These are phyloP conservation scores for Forsythia viridissima DNA, from an alignment of 257 asterid genomes.

Conservation along the genomic window DNA sequence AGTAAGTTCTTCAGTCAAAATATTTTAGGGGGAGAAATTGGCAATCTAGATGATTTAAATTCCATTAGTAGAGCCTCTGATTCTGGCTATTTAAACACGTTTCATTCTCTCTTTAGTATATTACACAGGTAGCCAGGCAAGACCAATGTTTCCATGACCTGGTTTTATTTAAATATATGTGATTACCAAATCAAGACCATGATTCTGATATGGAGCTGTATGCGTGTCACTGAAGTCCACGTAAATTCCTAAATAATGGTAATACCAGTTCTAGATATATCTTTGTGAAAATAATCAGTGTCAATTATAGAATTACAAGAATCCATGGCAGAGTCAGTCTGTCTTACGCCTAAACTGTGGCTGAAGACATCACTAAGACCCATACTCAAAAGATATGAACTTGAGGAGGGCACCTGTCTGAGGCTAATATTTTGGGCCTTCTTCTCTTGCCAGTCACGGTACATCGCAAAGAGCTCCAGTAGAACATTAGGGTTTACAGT, in stretches of 20 bases:
- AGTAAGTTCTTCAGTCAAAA: too few species aligned
- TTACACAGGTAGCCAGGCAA: neutral
- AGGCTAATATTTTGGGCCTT: conserved; percentile 55
- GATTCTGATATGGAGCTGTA: neutral
- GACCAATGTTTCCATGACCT: neutral
- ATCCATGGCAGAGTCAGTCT: neutral
- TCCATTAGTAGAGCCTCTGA: neutral
- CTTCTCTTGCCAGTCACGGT: conserved; percentile 86
- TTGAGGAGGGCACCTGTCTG: conserved; percentile 62
- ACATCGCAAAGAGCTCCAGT: conserved; percentile 81
- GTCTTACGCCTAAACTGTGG: neutral
- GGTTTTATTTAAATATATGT: neutral
- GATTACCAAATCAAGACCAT: neutral
- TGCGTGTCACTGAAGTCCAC: neutral
- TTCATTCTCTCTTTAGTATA: conserved; percentile 13
- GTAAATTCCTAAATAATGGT: neutral
- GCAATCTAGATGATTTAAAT: neutral
- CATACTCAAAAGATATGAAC: neutral
- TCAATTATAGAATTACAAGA: conserved; percentile 2
- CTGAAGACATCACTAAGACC: neutral
- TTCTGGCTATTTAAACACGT: neutral
- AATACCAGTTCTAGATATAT: conserved; percentile 3
- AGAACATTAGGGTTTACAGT: conserved; percentile 77
- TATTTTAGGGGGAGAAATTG: neutral
- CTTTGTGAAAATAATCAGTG: neutral